Base-by-base conservation (phyloP, 805 yeast genomes). In the Sugiyamaella valdiviana region DNA sequence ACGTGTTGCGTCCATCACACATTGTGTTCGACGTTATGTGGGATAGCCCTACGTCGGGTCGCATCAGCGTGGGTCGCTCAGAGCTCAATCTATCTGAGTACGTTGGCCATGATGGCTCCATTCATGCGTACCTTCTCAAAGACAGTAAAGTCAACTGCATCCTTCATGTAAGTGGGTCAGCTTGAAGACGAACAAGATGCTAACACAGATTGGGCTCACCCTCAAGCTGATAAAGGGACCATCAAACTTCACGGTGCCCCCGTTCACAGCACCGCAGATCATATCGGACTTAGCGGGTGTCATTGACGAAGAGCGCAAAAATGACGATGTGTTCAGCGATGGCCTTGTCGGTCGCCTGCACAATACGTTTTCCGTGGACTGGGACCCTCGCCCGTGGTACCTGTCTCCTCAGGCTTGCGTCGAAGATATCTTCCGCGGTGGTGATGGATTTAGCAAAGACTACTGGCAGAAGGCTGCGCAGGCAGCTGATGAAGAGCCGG, bases 101-200 rank as follows among this genome's bases (percentile, higher is more conserved):
- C 62, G 75, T 83, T 4, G 64, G 67, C 54, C 72, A 78, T 2
- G 65, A 74, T 3, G 71, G 82, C 1, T 73, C 83, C 52, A 72
- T 85, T 52, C 21, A 41, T 26, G 17, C 36, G 36, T 88, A 84
- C 57, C 67, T 91, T 39, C 69, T 91, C 35, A 82, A 82, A 57
- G 76, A 86, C 22, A 83, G 95, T 1, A 86, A 87, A 55, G 79
- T 91, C 16, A 91, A 91, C 63, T 82, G 95, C 2, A 83, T 87
- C n/a, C 64, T 84, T 36, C 81, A 76, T 44, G 56, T 59, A 17
- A 17, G 52, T 35, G 36, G 45, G 17, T 4, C 6, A 5, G 3
- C 45, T 43, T 60, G 14, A 42, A 5, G 4, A 36, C 9, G 7
- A 17, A 15, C 9, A 9, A 10, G 9, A 16, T 17, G 2, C 21